Base-by-base conservation (phyloP, 2,329 filamentous ascomycete species). In the Venturia effusa region DNA sequence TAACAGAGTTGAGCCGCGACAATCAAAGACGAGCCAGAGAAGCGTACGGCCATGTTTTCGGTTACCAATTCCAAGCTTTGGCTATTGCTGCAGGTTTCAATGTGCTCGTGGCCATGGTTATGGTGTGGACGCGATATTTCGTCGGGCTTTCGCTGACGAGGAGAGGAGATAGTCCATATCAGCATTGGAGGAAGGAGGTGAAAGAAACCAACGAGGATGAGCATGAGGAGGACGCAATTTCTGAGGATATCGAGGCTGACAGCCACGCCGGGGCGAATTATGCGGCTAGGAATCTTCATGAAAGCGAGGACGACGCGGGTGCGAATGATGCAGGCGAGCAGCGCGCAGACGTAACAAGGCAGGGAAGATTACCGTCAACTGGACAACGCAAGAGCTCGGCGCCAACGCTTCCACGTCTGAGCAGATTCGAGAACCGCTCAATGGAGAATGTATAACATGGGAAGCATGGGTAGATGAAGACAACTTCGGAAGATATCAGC, bases 91-190 rank as follows among this genome's bases (percentile, higher is more conserved):
- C 51, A 57, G 51, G 51, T 6, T 10, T 57, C 30, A 57, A 57
- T 57, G 51, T 57, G 27, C 27, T 57, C 27, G 19, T 57, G 15
- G 15, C 51, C 15, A 34, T 57, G 17, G 19, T 24, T 32, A 57
- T 57, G 51, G 30, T 57, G 17, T 57, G 51, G 51, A 32, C 51
- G 51, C 51, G 51, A n/a, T 57, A 57, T 57, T 57, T 57, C 22
- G 51, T 57, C 51, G 30, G 51, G 15, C 34, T 57, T 19, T 57
- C 51, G 51, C 10, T 32, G 51, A n/a, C 8, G 30, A 57, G 30
- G 19, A 19, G 51, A 37, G 51, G 51, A 34, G 51, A 57, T 57
- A 17, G 27, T 32, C 27, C 27, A 22, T 22, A 34, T 57, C 51
- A 57, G 30, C 13, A 15, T n/a, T 57, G 51, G 51, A 57, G 51